A percentile compares a stretch with the other conserved stretches of the same genome.
Conservation (phyloP, 768 basidiomycete species). For the Russula abietina region DNA sequence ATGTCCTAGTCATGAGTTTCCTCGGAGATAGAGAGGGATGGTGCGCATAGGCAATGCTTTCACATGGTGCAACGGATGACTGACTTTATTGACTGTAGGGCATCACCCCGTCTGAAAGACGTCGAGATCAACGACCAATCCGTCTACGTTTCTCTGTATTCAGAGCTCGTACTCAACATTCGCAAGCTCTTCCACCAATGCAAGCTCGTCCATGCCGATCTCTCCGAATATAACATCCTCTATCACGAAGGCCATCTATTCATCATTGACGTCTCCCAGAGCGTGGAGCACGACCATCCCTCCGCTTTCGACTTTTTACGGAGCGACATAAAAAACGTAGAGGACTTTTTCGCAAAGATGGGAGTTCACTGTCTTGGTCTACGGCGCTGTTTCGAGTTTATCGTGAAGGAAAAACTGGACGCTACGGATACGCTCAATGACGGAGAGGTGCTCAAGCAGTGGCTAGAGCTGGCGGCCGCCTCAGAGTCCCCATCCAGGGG, state of each 20-base stretch:
- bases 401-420: constrained; percentile 54
- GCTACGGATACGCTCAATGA: constrained; percentile 11
- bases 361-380: constrained; percentile 76
- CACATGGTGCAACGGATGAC: background rate
- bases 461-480: constrained; percentile 42
- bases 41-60: constrained; percentile 40
- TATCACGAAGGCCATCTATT: constrained; percentile 76
- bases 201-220: constrained; percentile 93
- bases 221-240: constrained; percentile 97
- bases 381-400: constrained; percentile 80
- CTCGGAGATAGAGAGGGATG: constrained; percentile 77
- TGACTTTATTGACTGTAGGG: constrained; percentile 43
- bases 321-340: constrained; percentile 84
- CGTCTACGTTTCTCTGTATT: constrained; percentile 57
- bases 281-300: constrained; percentile 97
- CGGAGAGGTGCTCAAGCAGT: constrained; percentile 36
- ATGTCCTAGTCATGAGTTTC: constrained; percentile 94
- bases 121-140: constrained; percentile 50
- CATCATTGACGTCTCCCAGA: constrained; percentile 98
- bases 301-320: constrained; percentile 94
- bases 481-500: constrained; percentile 11
- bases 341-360: constrained; percentile 81
- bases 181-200: constrained; percentile 85
- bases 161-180: constrained; percentile 70
- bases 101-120: constrained; percentile 91